A percentile compares a stretch with the other conserved stretches of the same genome.
Evolutionary conservation across 345 rosid genomes (phyloP).

Genomic region (Noccaea bulbosa): DNA sequence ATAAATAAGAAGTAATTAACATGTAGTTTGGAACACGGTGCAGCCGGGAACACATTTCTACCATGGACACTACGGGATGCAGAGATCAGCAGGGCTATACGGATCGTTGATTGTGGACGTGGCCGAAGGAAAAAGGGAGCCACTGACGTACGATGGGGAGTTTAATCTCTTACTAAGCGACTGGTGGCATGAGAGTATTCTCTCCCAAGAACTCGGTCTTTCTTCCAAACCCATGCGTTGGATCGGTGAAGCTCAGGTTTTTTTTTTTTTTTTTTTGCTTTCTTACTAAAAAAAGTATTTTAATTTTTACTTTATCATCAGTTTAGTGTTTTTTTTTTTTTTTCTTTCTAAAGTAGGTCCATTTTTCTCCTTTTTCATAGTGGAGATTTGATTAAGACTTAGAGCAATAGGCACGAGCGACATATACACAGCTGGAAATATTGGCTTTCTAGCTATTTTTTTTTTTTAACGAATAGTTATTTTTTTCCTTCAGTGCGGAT

Average conservation of each 20-base stretch:
- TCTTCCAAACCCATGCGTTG: constrained; percentile 70
- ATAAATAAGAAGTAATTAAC: not conserved
- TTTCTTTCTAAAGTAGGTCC: not conserved
- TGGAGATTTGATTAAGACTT: constrained; percentile 17
- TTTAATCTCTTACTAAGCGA: constrained; percentile 67
- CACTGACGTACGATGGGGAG: constrained; percentile 73
- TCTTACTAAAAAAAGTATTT: not conserved
- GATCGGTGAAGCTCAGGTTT: constrained; percentile 86
- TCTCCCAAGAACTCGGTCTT: constrained; percentile 73
- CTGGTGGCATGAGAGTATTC: constrained; percentile 75
- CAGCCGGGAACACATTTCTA: constrained; percentile 87
- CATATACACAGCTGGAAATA: not conserved
- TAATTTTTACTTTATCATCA: not conserved
- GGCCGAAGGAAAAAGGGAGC: constrained; percentile 58
- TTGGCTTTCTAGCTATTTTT: not conserved
- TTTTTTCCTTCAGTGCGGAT: too few relatives aligned
- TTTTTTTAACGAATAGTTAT: not conserved
- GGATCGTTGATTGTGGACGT: constrained; percentile 67
- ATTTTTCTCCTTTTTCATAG: not conserved
- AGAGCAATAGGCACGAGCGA: not conserved
- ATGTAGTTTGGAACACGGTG: constrained; percentile 5
- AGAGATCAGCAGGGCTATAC: constrained; percentile 78
- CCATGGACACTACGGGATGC: constrained; percentile 91
- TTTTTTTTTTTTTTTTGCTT: not conserved
- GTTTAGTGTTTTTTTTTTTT: not conserved